phyloP scores from a whole-genome alignment of 106 monocot genomes.

The Dendrobium catenatum region DNA sequence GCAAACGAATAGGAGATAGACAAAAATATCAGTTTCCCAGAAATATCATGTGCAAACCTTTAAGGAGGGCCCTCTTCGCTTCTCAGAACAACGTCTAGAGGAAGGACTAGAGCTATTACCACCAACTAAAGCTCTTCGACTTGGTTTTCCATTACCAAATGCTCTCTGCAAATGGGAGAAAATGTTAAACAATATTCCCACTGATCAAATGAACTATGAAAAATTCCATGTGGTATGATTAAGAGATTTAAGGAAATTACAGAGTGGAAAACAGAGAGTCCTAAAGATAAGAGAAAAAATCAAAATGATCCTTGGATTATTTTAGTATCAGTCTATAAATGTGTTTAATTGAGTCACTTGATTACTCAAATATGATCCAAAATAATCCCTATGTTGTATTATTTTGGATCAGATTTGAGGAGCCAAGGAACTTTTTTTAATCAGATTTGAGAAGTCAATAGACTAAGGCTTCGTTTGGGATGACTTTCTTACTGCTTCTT shows the following conservation, averaged over 20 bases:
- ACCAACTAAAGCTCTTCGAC: slow-evolving; percentile 45
- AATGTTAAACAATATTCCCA: not conserved
- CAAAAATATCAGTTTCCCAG: not conserved
- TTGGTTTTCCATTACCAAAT: slow-evolving; percentile 44
- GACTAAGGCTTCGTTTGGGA: too few relatives aligned
- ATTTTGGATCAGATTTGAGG: too few relatives aligned
- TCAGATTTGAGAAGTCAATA: too few relatives aligned
- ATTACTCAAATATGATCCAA: too few relatives aligned
- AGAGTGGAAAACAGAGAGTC: not conserved
- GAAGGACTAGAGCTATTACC: slow-evolving; percentile 35
- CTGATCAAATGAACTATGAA: not conserved
- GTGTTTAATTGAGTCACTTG: too few relatives aligned
- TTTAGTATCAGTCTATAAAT: too few relatives aligned
- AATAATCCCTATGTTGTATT: too few relatives aligned
- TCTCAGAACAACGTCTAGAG: slow-evolving; percentile 66
- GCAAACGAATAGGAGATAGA: not conserved
- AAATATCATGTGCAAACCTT: slow-evolving; percentile 26
- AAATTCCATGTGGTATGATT: not conserved
- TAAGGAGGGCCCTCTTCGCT: slow-evolving; percentile 35
- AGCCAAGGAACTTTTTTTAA: too few relatives aligned
- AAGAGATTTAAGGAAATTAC: not conserved
- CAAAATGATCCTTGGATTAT: too few relatives aligned
- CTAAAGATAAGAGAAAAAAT: not conserved
- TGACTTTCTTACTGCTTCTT: too few relatives aligned
- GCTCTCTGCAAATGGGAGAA: slow-evolving; percentile 34